A percentile compares a stretch with the other conserved stretches of the same genome.
These are phyloP conservation scores for Solanum chacoense DNA, from an alignment of 305 asterid species.

Conservation along the genomic window DNA sequence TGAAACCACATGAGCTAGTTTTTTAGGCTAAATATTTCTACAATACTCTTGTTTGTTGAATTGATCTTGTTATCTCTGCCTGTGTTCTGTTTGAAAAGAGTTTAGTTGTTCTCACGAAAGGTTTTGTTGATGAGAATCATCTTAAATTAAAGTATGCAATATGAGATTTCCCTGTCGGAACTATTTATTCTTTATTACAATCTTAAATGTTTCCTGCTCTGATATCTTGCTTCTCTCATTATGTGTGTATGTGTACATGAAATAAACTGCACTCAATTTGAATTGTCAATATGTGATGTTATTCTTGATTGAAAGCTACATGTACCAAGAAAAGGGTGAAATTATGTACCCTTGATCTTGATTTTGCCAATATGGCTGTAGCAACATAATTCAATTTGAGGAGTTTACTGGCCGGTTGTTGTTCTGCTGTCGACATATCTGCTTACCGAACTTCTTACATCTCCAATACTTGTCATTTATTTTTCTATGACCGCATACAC, in stretches of 20 bases:
- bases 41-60: not conserved
- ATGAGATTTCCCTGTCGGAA: not conserved
- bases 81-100: not conserved
- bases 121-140: not conserved
- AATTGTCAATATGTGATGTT: not conserved
- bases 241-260: not conserved
- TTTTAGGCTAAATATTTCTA: constrained; percentile 27
- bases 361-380: constrained; percentile 20
- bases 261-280: not conserved
- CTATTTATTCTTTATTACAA: not conserved
- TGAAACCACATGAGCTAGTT: constrained; percentile 68
- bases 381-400: constrained; percentile 3
- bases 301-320: constrained; percentile 3
- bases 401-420: constrained; percentile 20
- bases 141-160: not conserved
- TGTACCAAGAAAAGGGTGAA: constrained; percentile 14
- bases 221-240: not conserved
- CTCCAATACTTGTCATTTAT: not conserved
- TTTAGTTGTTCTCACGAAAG: not conserved
- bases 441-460: constrained; percentile 20
- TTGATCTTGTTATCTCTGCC: constrained; percentile 9
- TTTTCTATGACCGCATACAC: not conserved
- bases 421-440: constrained; percentile 13
- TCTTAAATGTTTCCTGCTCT: not conserved
- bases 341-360: constrained; percentile 10